Evolutionary conservation across 2,329 filamentous ascomycete genomes (phyloP).

Genomic region (Acarospora socialis): DNA sequence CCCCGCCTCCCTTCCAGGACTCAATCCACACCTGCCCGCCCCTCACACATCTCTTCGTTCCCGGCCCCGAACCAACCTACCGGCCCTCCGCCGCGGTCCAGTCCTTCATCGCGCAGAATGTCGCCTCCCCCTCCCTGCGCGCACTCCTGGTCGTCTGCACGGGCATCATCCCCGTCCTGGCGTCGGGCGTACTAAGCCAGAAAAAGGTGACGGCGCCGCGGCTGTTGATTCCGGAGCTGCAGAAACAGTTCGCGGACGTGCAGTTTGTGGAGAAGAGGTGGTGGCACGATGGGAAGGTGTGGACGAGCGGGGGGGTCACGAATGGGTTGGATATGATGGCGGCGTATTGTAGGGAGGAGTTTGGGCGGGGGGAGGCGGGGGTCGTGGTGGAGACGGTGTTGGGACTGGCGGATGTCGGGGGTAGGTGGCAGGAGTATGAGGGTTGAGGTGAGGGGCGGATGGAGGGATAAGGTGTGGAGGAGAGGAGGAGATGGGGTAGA

Average conservation of each 20-base stretch:
- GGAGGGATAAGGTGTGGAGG: no score
- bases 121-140: no score
- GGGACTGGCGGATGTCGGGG: conserved; percentile 2
- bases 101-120: conserved; percentile 7
- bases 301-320: conserved; percentile 21
- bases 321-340: conserved; percentile 22
- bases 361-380: conserved; percentile 16
- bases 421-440: neutral
- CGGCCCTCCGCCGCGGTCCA: conserved; percentile 10
- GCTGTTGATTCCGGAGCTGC: conserved; percentile 9
- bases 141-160: conserved; percentile 15
- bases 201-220: conserved; percentile 13
- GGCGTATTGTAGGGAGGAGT: conserved; percentile 18
- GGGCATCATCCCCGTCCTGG: conserved; percentile 12
- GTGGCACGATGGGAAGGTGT: conserved; percentile 20
- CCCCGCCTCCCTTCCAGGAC: conserved; percentile 7
- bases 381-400: conserved; percentile 12
- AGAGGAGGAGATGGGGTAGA: no score
- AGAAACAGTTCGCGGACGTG: conserved; percentile 11
- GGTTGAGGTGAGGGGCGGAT: no score
- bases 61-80: conserved; percentile 10
- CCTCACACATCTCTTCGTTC: conserved; percentile 13
- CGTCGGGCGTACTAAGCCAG: conserved; percentile 13
- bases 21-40: conserved; percentile 12
- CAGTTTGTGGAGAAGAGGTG: conserved; percentile 16